Conservation (phyloP, 2,329 filamentous ascomycete species). For the Pseudogymnoascus sp. region DNA sequence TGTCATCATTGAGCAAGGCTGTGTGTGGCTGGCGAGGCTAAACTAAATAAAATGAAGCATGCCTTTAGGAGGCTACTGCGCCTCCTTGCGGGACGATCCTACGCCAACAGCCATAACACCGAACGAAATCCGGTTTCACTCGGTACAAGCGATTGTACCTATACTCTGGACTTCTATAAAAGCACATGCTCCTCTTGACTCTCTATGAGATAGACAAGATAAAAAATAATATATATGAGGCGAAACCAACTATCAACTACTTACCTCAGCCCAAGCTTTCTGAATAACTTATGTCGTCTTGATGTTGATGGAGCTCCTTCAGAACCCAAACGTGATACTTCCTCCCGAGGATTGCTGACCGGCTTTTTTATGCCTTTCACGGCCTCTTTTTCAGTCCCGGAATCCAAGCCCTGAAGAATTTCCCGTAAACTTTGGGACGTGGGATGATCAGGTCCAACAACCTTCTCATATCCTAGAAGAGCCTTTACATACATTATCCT, state of each 20-base stretch:
- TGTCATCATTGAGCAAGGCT: no score
- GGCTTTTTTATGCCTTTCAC: neutral
- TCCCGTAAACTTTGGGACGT: neutral
- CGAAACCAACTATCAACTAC: neutral
- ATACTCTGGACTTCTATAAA: no score
- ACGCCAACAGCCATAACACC: no score
- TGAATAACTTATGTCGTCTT: neutral
- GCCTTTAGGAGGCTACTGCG: no score
- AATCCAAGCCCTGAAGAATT: neutral
- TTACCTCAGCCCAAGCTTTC: neutral
- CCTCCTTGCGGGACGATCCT: no score
- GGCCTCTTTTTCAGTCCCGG: neutral
- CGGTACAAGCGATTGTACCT: no score
- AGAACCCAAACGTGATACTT: neutral
- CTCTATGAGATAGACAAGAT: neutral
- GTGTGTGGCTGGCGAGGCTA: no score
- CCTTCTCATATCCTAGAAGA: constrained; percentile 20
- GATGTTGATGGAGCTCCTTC: neutral
- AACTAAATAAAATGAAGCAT: no score
- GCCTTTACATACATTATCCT: constrained; percentile 19
- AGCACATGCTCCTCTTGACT: no score
- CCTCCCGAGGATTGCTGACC: neutral
- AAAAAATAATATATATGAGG: neutral
- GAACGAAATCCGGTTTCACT: no score
- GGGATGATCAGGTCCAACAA: constrained; percentile 18